phyloP scores from a whole-genome alignment of 1,284 basidiomycete species.

The Ceratobasidium sp. region DNA sequence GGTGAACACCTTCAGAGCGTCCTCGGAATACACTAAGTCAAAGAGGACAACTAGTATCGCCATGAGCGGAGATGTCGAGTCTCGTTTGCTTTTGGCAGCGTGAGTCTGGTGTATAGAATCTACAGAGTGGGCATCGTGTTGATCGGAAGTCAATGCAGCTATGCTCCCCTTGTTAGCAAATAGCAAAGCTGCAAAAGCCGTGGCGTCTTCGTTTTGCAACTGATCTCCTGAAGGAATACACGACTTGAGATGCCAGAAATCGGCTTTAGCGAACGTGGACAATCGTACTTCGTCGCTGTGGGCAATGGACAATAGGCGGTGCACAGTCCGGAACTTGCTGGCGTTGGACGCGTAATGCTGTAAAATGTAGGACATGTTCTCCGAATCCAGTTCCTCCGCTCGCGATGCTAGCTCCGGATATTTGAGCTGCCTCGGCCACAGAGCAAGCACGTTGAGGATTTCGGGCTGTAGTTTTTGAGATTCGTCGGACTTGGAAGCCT shows the following conservation, averaged over 20 bases:
- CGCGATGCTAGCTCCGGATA: conserved; percentile 22
- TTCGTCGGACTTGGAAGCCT: conserved; percentile 52
- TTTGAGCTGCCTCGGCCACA: conserved; percentile 67
- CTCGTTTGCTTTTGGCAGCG: conserved; percentile 32
- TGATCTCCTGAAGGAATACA: conserved; percentile 67
- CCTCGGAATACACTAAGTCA: conserved; percentile 36
- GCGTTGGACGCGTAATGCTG: conserved; percentile 60
- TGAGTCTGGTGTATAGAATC: conserved; percentile 30
- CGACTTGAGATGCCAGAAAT: conserved; percentile 86
- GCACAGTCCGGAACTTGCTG: conserved; percentile 75
- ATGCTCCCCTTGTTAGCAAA: conserved; percentile 52
- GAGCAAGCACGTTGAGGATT: conserved; percentile 68
- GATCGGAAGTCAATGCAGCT: conserved; percentile 29
- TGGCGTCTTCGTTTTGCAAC: conserved; percentile 71
- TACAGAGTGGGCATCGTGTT: conserved; percentile 32
- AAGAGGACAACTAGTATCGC: conserved; percentile 41
- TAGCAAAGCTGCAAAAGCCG: conserved; percentile 80
- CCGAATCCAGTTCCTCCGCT: conserved; percentile 42
- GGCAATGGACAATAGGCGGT: conserved; percentile 65
- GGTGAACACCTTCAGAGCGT: conserved; percentile 30
- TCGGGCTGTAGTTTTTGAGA: conserved; percentile 57
- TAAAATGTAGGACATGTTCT: conserved; percentile 34
- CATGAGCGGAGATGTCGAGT: conserved; percentile 33
- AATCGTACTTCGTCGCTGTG: conserved; percentile 56
- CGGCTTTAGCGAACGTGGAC: conserved; percentile 64